Evolutionary conservation across 257 asterid genomes (phyloP), one percentile per base, ranked within the genome.

Genomic region (Buddleja alternifolia): DNA sequence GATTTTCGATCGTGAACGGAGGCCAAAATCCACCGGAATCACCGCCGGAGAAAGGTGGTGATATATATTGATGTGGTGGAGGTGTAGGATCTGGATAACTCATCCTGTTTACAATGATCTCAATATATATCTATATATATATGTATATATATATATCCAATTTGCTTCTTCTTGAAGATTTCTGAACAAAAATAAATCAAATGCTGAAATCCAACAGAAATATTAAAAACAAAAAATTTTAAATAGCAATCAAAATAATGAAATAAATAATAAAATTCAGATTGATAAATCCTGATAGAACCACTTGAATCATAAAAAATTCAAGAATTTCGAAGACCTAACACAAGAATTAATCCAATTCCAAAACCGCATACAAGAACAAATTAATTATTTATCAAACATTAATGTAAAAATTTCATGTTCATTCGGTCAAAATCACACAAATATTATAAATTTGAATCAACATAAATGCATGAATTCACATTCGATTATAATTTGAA

Each of bases 21-120:
- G 81, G 66, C 90, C 87, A 84, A 19, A 60, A 70, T 15, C 77
- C 81, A 42, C 72, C 78, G 56, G 73, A 45, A 55, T 73, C 85
- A 12, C 77, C 87, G 46, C 84, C 86, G 67, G 75, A 17, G 12
- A 63, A 83, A 0, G 87, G 84, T 44, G 73, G 73, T 0, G 80
- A 62, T 40, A 54, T 52, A 24, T 63, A 75, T 10, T 78, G 60
- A 16, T 69, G 75, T 2, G 75, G 81, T 8, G 78, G 76, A 1
- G 74, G 73, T 0, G 83, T 37, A 15, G 82, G 84, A 82, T 89
- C 86, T 19, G 88, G 87, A 75, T 71, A 83, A 84, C 87, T 85
- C 96, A 91, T 88, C 15, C 71, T 67, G 47, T 14, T 50, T 41
- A 19, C 47, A 44, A 48, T 45, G 20, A 75, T 61, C 45, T n/a